Conservation (phyloP, 2,329 filamentous ascomycete species). For the Aspergillus texensis region DNA sequence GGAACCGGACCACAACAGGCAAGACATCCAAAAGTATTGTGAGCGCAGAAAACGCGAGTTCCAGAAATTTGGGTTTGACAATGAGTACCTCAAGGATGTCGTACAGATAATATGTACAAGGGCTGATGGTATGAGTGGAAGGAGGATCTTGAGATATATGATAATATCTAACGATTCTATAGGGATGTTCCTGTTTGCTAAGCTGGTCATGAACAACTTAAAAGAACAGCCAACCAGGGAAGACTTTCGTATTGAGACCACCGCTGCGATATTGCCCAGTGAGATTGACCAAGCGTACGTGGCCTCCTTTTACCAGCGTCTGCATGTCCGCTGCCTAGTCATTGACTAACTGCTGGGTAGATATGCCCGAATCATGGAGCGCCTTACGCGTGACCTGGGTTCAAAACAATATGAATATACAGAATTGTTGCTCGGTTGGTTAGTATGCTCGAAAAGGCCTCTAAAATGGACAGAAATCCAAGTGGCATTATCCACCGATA, state of each 20-base stretch:
- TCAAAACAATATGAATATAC: constrained; percentile 6
- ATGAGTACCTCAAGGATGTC: not conserved
- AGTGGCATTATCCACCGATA: constrained; percentile 7
- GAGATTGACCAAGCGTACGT: constrained; percentile 10
- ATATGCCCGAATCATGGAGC: constrained; percentile 14
- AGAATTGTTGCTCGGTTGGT: constrained; percentile 4
- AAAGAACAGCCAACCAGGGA: constrained; percentile 2
- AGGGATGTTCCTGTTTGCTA: constrained; percentile 16
- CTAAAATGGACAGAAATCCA: constrained; percentile 13
- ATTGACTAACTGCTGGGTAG: not conserved
- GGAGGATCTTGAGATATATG: not conserved
- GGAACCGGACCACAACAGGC: constrained; percentile 2
- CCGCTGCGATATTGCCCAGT: not conserved
- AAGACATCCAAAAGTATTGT: constrained; percentile 12
- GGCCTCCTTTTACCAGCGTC: not conserved
- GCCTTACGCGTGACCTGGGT: constrained; percentile 1
- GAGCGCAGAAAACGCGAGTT: constrained; percentile 4
- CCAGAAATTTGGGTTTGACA: constrained; percentile 4
- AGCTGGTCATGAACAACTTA: constrained; percentile 13
- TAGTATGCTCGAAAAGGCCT: not conserved
- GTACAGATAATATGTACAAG: constrained; percentile 7
- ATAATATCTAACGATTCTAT: not conserved
- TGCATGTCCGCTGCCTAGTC: not conserved
- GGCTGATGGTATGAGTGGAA: constrained; percentile 4
- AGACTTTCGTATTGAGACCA: constrained; percentile 3